These are phyloP conservation scores for Cinnamomum micranthum DNA, from an alignment of 164 flowering plant species.

Conservation along the genomic window DNA sequence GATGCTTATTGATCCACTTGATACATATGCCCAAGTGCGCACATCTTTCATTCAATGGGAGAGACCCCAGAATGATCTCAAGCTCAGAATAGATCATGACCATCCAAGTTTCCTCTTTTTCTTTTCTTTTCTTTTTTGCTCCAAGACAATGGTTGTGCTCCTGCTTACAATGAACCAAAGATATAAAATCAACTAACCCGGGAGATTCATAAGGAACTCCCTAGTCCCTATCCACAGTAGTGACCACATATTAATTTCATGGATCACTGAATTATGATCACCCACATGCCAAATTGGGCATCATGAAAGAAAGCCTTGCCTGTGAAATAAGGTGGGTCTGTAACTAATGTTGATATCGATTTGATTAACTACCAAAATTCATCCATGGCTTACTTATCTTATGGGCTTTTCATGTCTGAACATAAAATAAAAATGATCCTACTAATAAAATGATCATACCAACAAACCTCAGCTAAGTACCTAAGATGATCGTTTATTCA, in stretches of 20 bases:
- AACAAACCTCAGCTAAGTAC: background rate
- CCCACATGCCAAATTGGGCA: background rate
- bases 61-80: too few relatives aligned
- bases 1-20: too few relatives aligned
- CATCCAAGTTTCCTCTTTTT: too few relatives aligned
- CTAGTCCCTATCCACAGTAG: background rate
- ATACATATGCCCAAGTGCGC: too few relatives aligned
- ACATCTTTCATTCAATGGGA: too few relatives aligned
- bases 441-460: background rate
- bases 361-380: background rate
- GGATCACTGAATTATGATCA: background rate
- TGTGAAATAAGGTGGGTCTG: background rate
- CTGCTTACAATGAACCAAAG: background rate
- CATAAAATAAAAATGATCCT: background rate
- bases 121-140: too few relatives aligned
- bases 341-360: background rate
- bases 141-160: too few relatives aligned
- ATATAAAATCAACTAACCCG: too few relatives aligned
- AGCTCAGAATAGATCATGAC: too few relatives aligned
- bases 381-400: background rate
- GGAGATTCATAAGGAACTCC: background rate
- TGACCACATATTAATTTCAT: background rate
- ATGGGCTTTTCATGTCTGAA: background rate
- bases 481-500: too few relatives aligned
- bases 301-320: background rate